These are phyloP conservation scores for Neopestalotiopsis sp. DNA, from an alignment of 2,329 filamentous ascomycete species.

Conservation along the genomic window DNA sequence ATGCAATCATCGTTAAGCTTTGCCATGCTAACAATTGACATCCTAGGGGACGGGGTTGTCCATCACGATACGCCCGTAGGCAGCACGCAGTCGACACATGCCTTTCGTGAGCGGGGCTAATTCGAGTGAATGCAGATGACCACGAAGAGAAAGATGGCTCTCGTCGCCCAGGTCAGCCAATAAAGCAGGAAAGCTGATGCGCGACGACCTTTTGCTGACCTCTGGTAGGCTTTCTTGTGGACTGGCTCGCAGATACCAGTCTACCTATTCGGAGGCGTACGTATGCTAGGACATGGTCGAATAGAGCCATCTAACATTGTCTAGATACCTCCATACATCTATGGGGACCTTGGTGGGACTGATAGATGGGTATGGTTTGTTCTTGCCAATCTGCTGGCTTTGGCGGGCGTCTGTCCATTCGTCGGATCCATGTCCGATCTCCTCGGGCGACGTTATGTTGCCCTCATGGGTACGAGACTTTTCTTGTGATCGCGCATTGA, in stretches of 20 bases:
- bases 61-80: conserved; percentile 10
- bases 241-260: conserved; percentile 64
- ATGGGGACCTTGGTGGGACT: conserved; percentile 62
- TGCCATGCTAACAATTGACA: not conserved
- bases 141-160: conserved; percentile 17
- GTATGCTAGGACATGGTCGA: conserved; percentile 30
- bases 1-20: not conserved
- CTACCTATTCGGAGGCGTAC: conserved; percentile 46
- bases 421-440: conserved; percentile 70
- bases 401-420: conserved; percentile 64
- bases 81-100: not conserved
- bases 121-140: conserved; percentile 11
- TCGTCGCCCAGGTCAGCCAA: conserved; percentile 41
- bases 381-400: conserved; percentile 57
- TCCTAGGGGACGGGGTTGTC: not conserved
- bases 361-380: conserved; percentile 68
- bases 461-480: conserved; percentile 47
- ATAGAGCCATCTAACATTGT: conserved; percentile 29
- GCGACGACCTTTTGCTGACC: conserved; percentile 24
- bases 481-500: not conserved
- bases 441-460: conserved; percentile 65
- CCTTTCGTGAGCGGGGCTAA: not conserved
- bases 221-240: conserved; percentile 60
- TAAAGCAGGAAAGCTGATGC: conserved; percentile 52
- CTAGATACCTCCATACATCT: conserved; percentile 57